Percentiles rank a stretch among this genome's conserved stretches.
phyloP scores from a whole-genome alignment of 176 grass and related monocot genomes.

The Puccinellia tenuiflora region DNA sequence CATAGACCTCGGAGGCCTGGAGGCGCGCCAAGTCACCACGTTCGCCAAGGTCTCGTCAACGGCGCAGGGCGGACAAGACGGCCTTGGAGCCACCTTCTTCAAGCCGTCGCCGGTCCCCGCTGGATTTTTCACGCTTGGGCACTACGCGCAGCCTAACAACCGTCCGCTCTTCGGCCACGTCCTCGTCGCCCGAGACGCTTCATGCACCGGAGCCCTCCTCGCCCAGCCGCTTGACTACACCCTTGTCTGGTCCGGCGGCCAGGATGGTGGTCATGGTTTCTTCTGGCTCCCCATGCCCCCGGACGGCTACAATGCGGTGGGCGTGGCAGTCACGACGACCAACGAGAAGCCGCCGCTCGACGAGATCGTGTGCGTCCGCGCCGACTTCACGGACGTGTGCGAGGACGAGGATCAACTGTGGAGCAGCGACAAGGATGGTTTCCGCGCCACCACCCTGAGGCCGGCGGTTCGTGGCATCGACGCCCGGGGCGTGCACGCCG shows the following conservation, averaged over 20 bases:
- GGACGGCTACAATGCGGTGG: slow-evolving; percentile 42
- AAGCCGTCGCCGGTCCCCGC: slow-evolving; percentile 39
- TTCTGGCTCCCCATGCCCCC: slow-evolving; percentile 64
- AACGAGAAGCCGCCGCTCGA: slow-evolving; percentile 45
- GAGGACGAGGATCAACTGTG: slow-evolving; percentile 53
- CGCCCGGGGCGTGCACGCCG: slow-evolving; percentile 50
- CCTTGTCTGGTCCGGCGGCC: slow-evolving; percentile 70
- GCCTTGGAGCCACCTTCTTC: slow-evolving; percentile 58
- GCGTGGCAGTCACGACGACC: slow-evolving; percentile 44
- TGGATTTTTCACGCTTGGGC: slow-evolving; percentile 53
- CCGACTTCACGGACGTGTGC: slow-evolving; percentile 56
- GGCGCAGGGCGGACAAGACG: slow-evolving; percentile 46
- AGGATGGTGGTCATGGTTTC: slow-evolving; percentile 39
- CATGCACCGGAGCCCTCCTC: slow-evolving; percentile 10
- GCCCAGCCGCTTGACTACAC: slow-evolving; percentile 43
- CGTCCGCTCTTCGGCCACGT: slow-evolving; percentile 51
- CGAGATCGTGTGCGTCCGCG: slow-evolving; percentile 52
- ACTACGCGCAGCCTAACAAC: slow-evolving; percentile 76
- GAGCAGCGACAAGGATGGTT: slow-evolving; percentile 41
- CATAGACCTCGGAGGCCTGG: slow-evolving; percentile 58
- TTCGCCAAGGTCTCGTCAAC: slow-evolving; percentile 64
- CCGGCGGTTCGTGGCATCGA: slow-evolving; percentile 44
- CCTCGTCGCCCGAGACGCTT: slow-evolving; percentile 38
- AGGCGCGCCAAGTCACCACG: slow-evolving; percentile 46
- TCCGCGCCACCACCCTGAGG: slow-evolving; percentile 31